Evolutionary conservation across 179 eudicot species (phyloP).

Genomic region (Beta macrorhiza): DNA sequence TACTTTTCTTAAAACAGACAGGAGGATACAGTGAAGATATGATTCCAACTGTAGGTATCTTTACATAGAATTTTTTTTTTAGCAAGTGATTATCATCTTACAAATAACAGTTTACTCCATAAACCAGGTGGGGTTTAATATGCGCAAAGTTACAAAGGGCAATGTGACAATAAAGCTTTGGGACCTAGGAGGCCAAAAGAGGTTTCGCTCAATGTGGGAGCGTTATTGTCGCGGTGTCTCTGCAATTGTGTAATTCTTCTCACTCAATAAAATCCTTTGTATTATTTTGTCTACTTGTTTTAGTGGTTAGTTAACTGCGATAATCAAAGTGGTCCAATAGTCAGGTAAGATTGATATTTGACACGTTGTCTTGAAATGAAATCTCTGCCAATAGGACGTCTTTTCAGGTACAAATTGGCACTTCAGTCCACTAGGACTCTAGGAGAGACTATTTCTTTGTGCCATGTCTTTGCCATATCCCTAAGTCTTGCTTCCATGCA

Average conservation of each 20-base stretch:
- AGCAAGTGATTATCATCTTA: background rate
- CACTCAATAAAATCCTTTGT: background rate
- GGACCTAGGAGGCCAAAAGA: conserved; percentile 93
- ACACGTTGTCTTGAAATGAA: background rate
- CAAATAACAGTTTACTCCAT: conserved; percentile 4
- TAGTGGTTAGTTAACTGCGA: background rate
- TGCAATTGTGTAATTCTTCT: conserved; percentile 63
- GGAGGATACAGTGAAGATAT: conserved; percentile 92
- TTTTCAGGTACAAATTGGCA: background rate
- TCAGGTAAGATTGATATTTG: background rate
- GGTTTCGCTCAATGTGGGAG: conserved; percentile 97
- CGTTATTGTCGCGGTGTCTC: conserved; percentile 87
- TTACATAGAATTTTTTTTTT: background rate
- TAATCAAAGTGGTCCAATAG: background rate
- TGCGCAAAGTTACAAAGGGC: conserved; percentile 92
- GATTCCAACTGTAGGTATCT: conserved; percentile 90
- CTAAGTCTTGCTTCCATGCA: background rate
- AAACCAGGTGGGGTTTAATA: conserved; percentile 84
- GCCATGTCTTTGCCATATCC: background rate
- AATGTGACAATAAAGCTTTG: conserved; percentile 94
- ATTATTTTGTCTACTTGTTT: background rate
- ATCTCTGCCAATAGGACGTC: background rate
- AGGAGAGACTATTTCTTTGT: background rate
- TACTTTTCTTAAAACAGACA: conserved; percentile 45
- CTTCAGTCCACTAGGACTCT: background rate